Conservation (phyloP, 768 basidiomycete genomes). For the Panellus pusillus region DNA sequence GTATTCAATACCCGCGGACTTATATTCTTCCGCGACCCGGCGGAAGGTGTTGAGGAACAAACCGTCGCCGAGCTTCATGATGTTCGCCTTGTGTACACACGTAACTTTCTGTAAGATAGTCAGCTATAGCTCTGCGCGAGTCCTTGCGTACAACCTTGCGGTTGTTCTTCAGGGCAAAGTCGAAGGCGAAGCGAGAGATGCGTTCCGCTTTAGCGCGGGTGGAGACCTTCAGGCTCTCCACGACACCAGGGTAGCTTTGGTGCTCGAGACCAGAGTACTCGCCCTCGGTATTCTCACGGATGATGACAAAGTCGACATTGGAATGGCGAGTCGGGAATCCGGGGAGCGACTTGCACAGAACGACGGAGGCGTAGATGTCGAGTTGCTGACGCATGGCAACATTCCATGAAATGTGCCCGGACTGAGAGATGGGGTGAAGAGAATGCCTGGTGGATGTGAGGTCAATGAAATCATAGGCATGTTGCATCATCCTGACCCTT, state of each 20-base stretch:
- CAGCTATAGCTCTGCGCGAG: neutral
- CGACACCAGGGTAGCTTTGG: conserved; percentile 96
- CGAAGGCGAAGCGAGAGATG: conserved; percentile 96
- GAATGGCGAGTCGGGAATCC: conserved; percentile 95
- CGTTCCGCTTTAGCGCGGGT: conserved; percentile 95
- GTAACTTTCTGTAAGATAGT: conserved; percentile 82
- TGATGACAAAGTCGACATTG: conserved; percentile 98
- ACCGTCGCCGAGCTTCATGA: conserved; percentile 99
- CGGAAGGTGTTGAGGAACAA: conserved; percentile 99
- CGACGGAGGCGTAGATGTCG: conserved; percentile 98
- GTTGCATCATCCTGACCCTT: conserved; percentile 64
- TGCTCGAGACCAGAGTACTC: conserved; percentile 99
- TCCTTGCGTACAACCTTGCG: conserved; percentile 67
- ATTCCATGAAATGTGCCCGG: conserved; percentile 99
- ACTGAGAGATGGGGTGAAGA: conserved; percentile 96
- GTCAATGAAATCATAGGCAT: conserved; percentile 3
- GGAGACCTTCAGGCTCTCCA: conserved; percentile 96
- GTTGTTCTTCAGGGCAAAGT: conserved; percentile 97
- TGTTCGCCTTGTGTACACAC: conserved; percentile 99
- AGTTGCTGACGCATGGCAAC: conserved; percentile 99
- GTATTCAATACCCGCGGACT: conserved; percentile 83
- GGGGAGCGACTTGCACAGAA: conserved; percentile 96
- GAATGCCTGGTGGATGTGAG: conserved; percentile 66
- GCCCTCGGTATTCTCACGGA: conserved; percentile 99
- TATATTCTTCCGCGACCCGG: conserved; percentile 94